These are phyloP conservation scores for Tylopilus rubrobrunneus DNA, from an alignment of 768 basidiomycete genomes.

Conservation along the genomic window DNA sequence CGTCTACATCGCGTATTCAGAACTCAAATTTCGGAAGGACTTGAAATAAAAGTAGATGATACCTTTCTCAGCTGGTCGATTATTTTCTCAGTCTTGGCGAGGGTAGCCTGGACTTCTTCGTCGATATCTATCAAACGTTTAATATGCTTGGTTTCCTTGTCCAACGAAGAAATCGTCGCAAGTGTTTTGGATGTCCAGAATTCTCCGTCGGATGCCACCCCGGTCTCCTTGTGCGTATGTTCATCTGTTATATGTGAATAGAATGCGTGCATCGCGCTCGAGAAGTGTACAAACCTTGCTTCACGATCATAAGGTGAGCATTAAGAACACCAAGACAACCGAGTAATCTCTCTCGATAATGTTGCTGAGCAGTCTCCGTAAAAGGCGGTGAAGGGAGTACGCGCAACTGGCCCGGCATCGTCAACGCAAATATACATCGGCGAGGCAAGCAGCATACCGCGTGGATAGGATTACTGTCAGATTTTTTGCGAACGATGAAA, in stretches of 20 bases:
- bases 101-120: conserved; percentile 48
- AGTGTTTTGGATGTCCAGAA: conserved; percentile 77
- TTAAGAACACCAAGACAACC: conserved; percentile 72
- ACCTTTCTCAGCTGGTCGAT: conserved; percentile 46
- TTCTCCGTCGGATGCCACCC: conserved; percentile 65
- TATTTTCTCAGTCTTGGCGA: conserved; percentile 42
- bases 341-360: conserved; percentile 68
- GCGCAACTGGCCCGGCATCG: conserved; percentile 41
- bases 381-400: conserved; percentile 60
- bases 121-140: conserved; percentile 47
- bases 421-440: background rate
- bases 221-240: conserved; percentile 51
- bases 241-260: conserved; percentile 31
- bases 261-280: background rate
- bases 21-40: background rate
- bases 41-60: background rate
- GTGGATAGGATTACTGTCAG: conserved; percentile 55
- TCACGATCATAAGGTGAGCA: conserved; percentile 47
- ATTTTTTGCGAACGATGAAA: conserved; percentile 71
- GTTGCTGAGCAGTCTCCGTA: conserved; percentile 65
- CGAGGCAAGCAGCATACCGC: conserved; percentile 45
- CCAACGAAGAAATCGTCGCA: conserved; percentile 49
- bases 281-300: conserved; percentile 41
- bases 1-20: conserved; percentile 4
- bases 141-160: conserved; percentile 69